Percentiles rank a stretch among this genome's conserved stretches.
These are phyloP conservation scores for Xerocomellus dryophilus DNA, from an alignment of 768 basidiomycete species.

Conservation along the genomic window DNA sequence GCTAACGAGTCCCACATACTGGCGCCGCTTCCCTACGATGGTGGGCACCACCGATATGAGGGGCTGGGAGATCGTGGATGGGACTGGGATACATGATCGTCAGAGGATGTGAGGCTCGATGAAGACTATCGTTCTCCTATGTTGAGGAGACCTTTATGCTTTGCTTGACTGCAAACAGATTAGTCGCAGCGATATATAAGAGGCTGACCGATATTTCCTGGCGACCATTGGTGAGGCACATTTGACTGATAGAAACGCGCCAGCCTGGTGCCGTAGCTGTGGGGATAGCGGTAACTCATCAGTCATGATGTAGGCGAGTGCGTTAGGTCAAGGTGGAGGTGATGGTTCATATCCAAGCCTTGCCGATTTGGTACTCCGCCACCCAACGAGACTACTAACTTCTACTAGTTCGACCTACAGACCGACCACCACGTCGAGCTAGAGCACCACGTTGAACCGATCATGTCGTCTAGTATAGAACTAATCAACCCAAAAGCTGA, in stretches of 20 bases:
- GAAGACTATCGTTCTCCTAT: slow-evolving; percentile 7
- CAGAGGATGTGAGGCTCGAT: slow-evolving; percentile 1
- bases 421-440: slow-evolving; percentile 16
- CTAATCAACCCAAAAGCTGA: slow-evolving; percentile 97
- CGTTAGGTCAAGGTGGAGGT: slow-evolving; percentile 28
- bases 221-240: slow-evolving; percentile 22
- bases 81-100: slow-evolving; percentile 10
- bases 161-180: slow-evolving; percentile 13
- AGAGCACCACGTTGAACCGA: slow-evolving; percentile 22
- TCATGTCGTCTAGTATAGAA: slow-evolving; percentile 80
- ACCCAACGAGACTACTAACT: slow-evolving; percentile 4
- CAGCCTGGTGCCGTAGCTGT: slow-evolving; percentile 35
- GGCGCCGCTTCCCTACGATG: slow-evolving; percentile 21
- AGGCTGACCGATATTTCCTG: slow-evolving; percentile 23
- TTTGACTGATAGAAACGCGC: slow-evolving; percentile 31
- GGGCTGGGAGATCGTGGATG: slow-evolving; percentile 12
- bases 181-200: slow-evolving; percentile 26
- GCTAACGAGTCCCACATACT: slow-evolving; percentile 19
- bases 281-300: slow-evolving; percentile 24
- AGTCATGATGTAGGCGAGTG: slow-evolving; percentile 25
- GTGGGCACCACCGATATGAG: slow-evolving; percentile 5
- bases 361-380: slow-evolving; percentile 35
- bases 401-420: slow-evolving; percentile 5
- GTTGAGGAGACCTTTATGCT: slow-evolving; percentile 12
- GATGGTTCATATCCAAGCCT: slow-evolving; percentile 31